Conservation (phyloP, 805 yeast genomes). For the Kuraishia molischiana region DNA sequence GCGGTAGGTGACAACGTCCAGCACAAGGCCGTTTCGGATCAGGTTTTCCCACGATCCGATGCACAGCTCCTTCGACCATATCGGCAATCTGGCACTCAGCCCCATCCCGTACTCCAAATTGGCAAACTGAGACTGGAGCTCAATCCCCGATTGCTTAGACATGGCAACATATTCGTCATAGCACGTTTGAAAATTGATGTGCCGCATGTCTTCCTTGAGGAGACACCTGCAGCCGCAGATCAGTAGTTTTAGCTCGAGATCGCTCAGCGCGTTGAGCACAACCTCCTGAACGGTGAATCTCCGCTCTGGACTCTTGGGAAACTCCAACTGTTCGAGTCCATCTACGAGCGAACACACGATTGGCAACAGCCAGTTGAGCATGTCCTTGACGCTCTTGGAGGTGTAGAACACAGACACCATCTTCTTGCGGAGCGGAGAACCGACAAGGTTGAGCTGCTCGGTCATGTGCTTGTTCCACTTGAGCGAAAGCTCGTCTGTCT, state of each 20-base stretch:
- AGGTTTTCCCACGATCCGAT: constrained; percentile 69
- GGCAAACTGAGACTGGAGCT: constrained; percentile 16
- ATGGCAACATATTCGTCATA: constrained; percentile 65
- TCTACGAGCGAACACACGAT: constrained; percentile 26
- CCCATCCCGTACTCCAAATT: constrained; percentile 20
- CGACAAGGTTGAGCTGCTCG: constrained; percentile 13
- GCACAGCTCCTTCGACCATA: constrained; percentile 54
- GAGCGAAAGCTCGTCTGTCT: constrained; percentile 5
- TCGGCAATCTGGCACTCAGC: constrained; percentile 32
- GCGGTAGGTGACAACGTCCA: constrained; percentile 9
- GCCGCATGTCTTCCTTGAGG: constrained; percentile 43
- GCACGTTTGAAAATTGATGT: constrained; percentile 68
- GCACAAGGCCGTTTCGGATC: constrained; percentile 41
- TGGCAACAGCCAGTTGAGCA: constrained; percentile 33
- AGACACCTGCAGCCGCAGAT: constrained; percentile 70
- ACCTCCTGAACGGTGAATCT: constrained; percentile 10
- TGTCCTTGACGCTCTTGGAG: constrained; percentile 42
- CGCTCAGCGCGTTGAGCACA: constrained; percentile 38
- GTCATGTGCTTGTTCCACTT: constrained; percentile 25
- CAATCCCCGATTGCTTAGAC: constrained; percentile 33
- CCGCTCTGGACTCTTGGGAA: constrained; percentile 15
- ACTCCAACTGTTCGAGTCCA: not conserved
- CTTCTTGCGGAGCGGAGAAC: constrained; percentile 23
- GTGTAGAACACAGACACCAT: constrained; percentile 45
- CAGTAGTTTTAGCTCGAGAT: constrained; percentile 59